Base-by-base conservation (phyloP, 805 yeast genomes). In the Ogataea saltuana region DNA sequence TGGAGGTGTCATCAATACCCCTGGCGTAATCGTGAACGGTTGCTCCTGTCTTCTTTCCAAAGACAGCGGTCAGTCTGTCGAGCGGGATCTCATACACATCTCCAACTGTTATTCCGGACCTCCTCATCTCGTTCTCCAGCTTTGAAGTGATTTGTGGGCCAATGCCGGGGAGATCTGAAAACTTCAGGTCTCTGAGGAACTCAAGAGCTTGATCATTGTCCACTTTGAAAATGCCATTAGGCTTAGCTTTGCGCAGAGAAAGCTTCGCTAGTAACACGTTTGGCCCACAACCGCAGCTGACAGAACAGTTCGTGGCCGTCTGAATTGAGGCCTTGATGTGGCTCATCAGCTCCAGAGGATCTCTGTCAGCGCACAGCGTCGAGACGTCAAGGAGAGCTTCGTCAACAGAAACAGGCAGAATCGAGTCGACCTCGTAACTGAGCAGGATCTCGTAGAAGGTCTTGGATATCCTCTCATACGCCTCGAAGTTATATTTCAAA, bases 391-490 rank as follows among this genome's bases (percentile, higher is more conserved):
- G 59, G n/a, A 93, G 65, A 0, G 89, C 96, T 58, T 93, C 99
- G 61, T 93, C 98, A 3, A 93, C 81, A 48, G 95, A 88, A 1
- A 93, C 87, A 0, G 98, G 98, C 22, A 81, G 71, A 2, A 89
- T 76, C 35, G 81, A 71, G 28, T 66, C 67, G 13, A 71, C 68
- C 0, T 67, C 58, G n/a, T 71, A 56, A 0, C 67, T 61, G 1
- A 79, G 44, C 36, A 93, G 64, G 11, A 75, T 72, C 2, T 78
- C 70, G 61, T 89, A 93, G 40, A 93, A 78, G 7, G 63, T 63
- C 19, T 74, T 70, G 0, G 97, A 87, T 15, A 75, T 74, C 23
- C 57, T 53, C 58, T 86, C 93, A 58, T 89, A 89, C 5, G 76
- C 74, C 4, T 73, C 79, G 61, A 90, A 91, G 49, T 88, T 84